These are phyloP conservation scores for Cordyceps farinosa DNA, from an alignment of 2,329 filamentous ascomycete genomes.

Conservation along the genomic window DNA sequence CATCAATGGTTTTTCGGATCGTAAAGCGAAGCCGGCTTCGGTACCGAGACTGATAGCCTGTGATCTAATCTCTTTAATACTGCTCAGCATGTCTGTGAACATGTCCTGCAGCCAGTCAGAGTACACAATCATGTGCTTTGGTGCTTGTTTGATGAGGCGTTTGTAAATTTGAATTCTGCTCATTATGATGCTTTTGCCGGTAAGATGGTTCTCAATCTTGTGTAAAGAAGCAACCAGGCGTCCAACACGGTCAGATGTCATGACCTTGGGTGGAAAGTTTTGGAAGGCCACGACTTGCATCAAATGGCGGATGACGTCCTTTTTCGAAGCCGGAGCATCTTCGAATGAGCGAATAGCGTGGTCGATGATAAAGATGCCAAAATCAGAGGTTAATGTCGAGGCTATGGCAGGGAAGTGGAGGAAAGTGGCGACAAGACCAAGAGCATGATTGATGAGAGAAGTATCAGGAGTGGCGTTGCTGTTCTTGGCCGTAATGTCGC, in stretches of 20 bases:
- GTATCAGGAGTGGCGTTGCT: conserved; percentile 56
- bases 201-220: conserved; percentile 67
- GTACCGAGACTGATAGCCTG: conserved; percentile 72
- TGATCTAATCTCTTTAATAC: conserved; percentile 68
- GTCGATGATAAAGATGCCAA: conserved; percentile 75
- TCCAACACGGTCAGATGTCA: conserved; percentile 68
- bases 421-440: conserved; percentile 74
- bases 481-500: conserved; percentile 68
- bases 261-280: conserved; percentile 69
- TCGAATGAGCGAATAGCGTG: conserved; percentile 72
- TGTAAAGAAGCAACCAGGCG: conserved; percentile 68
- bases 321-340: conserved; percentile 65
- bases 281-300: conserved; percentile 79
- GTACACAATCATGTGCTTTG: conserved; percentile 65
- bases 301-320: conserved; percentile 68
- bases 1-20: conserved; percentile 64
- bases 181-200: conserved; percentile 76
- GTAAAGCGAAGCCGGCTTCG: conserved; percentile 65
- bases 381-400: conserved; percentile 69
- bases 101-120: conserved; percentile 79
- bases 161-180: conserved; percentile 77
- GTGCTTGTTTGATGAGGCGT: conserved; percentile 69
- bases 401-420: conserved; percentile 71
- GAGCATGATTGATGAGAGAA: conserved; percentile 70
- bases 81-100: conserved; percentile 77